phyloP scores from a whole-genome alignment of 108 stramenopile genomes.

The Chaetoceros tenuissimus region DNA sequence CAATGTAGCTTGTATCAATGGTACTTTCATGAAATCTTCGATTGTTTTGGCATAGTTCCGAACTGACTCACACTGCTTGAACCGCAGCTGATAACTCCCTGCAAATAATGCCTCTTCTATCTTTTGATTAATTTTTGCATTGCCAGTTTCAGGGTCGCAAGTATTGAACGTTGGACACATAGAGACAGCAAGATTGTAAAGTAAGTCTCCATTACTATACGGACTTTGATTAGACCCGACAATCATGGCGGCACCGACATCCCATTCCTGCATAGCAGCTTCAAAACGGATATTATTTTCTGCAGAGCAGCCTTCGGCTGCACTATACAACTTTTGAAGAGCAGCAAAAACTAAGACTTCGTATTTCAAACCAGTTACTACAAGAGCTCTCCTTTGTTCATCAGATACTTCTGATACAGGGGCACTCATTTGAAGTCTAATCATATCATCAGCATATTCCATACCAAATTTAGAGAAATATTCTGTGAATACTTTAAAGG shows the following conservation, averaged over 20 bases:
- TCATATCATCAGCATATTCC: conserved; percentile 67
- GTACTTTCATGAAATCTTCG: conserved; percentile 38
- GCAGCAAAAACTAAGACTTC: conserved; percentile 62
- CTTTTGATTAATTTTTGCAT: conserved; percentile 39
- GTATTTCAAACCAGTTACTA: conserved; percentile 38
- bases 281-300: conserved; percentile 5
- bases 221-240: conserved; percentile 60
- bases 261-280: conserved; percentile 24
- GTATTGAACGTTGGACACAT: conserved; percentile 64
- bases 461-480: conserved; percentile 40
- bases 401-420: conserved; percentile 19
- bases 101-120: conserved; percentile 50
- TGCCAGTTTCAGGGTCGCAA: conserved; percentile 26
- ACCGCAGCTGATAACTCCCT: conserved; percentile 45
- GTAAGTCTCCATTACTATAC: conserved; percentile 32
- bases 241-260: conserved; percentile 59
- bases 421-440: conserved; percentile 26
- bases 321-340: conserved; percentile 43
- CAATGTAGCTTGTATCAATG: conserved; percentile 64
- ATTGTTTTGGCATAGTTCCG: conserved; percentile 41
- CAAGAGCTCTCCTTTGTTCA: conserved; percentile 43
- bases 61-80: conserved; percentile 42
- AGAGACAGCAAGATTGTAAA: conserved; percentile 51
- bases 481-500: conserved; percentile 43
- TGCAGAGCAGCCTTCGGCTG: conserved; percentile 37